A percentile compares a stretch with the other conserved stretches of the same genome.
phyloP scores from a whole-genome alignment of 2,329 filamentous ascomycete genomes.

The Colletotrichum noveboracense region DNA sequence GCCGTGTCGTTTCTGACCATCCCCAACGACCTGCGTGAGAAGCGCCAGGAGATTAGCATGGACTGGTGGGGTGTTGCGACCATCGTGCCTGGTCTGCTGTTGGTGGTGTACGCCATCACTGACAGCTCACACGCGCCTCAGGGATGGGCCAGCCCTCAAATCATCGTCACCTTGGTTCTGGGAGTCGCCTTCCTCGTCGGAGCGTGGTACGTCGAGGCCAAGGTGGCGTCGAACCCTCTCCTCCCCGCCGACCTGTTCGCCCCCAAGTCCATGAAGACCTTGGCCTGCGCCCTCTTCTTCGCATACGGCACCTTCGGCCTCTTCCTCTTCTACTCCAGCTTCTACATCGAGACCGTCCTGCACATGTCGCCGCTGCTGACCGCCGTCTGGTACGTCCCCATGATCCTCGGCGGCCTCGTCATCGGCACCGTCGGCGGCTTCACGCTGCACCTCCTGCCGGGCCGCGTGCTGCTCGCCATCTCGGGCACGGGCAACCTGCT shows the following conservation, averaged over 20 bases:
- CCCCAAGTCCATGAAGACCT: slow-evolving; percentile 64
- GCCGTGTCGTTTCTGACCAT: slow-evolving; percentile 48
- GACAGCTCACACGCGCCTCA: slow-evolving; percentile 66
- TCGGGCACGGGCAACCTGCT: slow-evolving; percentile 65
- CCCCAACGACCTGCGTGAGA: slow-evolving; percentile 35
- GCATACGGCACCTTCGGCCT: slow-evolving; percentile 65
- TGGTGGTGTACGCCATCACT: slow-evolving; percentile 72
- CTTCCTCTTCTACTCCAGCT: slow-evolving; percentile 68
- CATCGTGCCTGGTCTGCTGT: slow-evolving; percentile 61
- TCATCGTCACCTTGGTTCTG: slow-evolving; percentile 63
- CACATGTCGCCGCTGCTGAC: slow-evolving; percentile 64
- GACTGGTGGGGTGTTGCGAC: slow-evolving; percentile 64
- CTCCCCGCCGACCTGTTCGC: slow-evolving; percentile 68
- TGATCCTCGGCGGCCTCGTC: slow-evolving; percentile 71
- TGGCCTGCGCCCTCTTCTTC: slow-evolving; percentile 61
- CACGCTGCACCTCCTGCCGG: slow-evolving; percentile 69
- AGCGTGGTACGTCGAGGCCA: slow-evolving; percentile 68
- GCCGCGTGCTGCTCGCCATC: slow-evolving; percentile 66
- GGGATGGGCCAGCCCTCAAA: slow-evolving; percentile 70
- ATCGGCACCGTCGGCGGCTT: slow-evolving; percentile 68
- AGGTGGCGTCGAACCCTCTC: slow-evolving; percentile 64
- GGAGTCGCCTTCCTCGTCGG: slow-evolving; percentile 57
- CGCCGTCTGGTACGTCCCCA: slow-evolving; percentile 72
- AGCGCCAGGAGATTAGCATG: slow-evolving; percentile 45
- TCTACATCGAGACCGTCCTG: slow-evolving; percentile 69